Conservation (phyloP, 2,329 filamentous ascomycete genomes). For the Madurella mycetomatis region DNA sequence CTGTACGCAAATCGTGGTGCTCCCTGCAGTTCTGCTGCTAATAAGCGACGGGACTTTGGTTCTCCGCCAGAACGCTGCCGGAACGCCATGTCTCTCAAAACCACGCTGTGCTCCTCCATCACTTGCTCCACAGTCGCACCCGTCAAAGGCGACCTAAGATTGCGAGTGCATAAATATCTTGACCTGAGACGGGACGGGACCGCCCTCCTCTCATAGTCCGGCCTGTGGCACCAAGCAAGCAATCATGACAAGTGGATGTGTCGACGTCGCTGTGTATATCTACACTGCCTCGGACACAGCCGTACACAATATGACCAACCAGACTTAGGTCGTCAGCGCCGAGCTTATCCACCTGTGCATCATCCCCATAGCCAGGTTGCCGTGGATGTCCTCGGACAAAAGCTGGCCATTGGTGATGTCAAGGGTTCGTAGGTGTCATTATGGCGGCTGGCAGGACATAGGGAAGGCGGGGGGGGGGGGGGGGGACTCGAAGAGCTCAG, state of each 20-base stretch:
- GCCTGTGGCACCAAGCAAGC: slow-evolving; percentile 49
- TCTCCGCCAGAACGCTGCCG: slow-evolving; percentile 44
- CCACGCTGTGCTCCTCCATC: slow-evolving; percentile 42
- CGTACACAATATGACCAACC: slow-evolving; percentile 45
- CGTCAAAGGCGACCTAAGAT: too few relatives aligned
- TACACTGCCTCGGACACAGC: slow-evolving; percentile 45
- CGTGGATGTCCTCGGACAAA: slow-evolving; percentile 48
- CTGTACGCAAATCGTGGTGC: too few relatives aligned
- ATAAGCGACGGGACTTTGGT: slow-evolving; percentile 40
- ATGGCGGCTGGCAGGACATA: slow-evolving; percentile 33
- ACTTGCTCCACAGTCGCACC: slow-evolving; percentile 46
- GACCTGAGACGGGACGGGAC: background rate
- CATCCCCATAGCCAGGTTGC: slow-evolving; percentile 44
- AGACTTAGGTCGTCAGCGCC: slow-evolving; percentile 49
- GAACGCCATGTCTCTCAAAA: slow-evolving; percentile 31
- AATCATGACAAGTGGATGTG: slow-evolving; percentile 49
- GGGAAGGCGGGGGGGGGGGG: slow-evolving; percentile 32
- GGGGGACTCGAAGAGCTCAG: slow-evolving; percentile 38
- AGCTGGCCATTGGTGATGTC: slow-evolving; percentile 36
- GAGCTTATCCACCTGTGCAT: slow-evolving; percentile 46
- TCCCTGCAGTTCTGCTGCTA: slow-evolving; percentile 27
- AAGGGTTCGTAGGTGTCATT: slow-evolving; percentile 38
- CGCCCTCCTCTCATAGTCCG: slow-evolving; percentile 26
- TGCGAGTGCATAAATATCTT: slow-evolving; percentile 8
- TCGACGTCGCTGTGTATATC: slow-evolving; percentile 42